Percentiles rank a stretch among this genome's conserved stretches.
These are phyloP conservation scores for Scedosporium aurantiacum DNA, from an alignment of 2,329 filamentous ascomycete genomes.

Conservation along the genomic window DNA sequence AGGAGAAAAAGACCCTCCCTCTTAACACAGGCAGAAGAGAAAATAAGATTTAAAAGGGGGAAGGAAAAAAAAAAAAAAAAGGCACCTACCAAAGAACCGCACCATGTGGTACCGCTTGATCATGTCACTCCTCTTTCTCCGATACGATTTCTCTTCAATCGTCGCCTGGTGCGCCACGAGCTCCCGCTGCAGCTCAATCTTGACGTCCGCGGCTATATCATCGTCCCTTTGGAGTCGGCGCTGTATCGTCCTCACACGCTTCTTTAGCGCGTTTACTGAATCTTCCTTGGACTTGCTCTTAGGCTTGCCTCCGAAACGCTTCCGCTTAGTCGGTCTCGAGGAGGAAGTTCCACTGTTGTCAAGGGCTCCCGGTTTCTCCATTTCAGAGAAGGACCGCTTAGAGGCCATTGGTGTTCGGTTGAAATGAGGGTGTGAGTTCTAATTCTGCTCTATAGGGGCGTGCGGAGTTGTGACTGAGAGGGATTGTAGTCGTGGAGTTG, in stretches of 20 bases:
- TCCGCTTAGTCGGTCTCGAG: neutral
- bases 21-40: neutral
- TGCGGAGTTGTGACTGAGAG: neutral
- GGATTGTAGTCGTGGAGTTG: neutral
- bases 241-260: conserved; percentile 58
- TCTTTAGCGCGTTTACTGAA: conserved; percentile 53
- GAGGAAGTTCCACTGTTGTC: conserved; percentile 23
- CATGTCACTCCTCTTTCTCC: conserved; percentile 56
- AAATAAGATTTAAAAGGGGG: neutral
- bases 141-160: conserved; percentile 45
- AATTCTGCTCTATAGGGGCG: neutral
- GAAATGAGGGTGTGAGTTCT: too few species aligned
- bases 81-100: conserved; percentile 61
- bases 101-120: conserved; percentile 76
- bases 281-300: conserved; percentile 34
- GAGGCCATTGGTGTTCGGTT: conserved; percentile 1
- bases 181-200: conserved; percentile 61
- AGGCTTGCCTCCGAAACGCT: conserved; percentile 13
- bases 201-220: conserved; percentile 56
- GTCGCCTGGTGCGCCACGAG: conserved; percentile 55
- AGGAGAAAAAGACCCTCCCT: neutral
- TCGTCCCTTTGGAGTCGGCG: conserved; percentile 50
- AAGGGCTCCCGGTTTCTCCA: neutral
- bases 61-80: too few species aligned
- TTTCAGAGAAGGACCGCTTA: conserved; percentile 1